These are phyloP conservation scores for Leishmania martiniquensis DNA, from an alignment of 208 protist genomes.

Conservation along the genomic window DNA sequence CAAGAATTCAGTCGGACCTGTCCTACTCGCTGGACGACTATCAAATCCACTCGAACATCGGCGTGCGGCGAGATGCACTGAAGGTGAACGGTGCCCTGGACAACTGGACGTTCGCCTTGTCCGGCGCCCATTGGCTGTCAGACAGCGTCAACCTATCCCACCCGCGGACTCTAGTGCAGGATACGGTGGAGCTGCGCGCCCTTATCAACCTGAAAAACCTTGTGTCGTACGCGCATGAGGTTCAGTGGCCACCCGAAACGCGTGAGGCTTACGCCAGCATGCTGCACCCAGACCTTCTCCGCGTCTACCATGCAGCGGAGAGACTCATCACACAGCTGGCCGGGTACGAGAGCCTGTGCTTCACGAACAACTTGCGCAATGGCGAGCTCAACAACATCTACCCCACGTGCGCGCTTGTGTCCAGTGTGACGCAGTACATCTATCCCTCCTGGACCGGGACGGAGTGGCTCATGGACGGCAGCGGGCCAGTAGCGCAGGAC, in stretches of 20 bases:
- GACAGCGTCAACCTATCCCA: conserved; percentile 11
- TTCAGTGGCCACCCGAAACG: not conserved
- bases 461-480: conserved; percentile 41
- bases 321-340: conserved; percentile 12
- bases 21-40: conserved; percentile 44
- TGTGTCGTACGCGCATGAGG: conserved; percentile 4
- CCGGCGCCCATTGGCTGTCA: conserved; percentile 8
- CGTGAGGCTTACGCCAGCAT: conserved; percentile 20
- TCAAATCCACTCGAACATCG: conserved; percentile 33
- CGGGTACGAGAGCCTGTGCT: conserved; percentile 38
- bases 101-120: conserved; percentile 23
- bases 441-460: conserved; percentile 28
- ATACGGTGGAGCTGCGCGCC: conserved; percentile 37
- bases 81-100: conserved; percentile 23
- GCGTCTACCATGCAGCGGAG: conserved; percentile 13
- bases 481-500: conserved; percentile 22
- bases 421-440: conserved; percentile 46
- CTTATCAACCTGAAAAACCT: conserved; percentile 16
- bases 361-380: conserved; percentile 49
- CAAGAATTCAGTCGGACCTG: conserved; percentile 14
- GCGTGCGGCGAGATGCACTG: conserved; percentile 18
- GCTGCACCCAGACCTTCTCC: conserved; percentile 4
- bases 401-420: conserved; percentile 36
- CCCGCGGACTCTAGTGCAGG: conserved; percentile 22
- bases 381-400: conserved; percentile 6